These are phyloP conservation scores for Actinomucor elegans DNA, from an alignment of 371 early-diverging fungal genomes.

Conservation along the genomic window DNA sequence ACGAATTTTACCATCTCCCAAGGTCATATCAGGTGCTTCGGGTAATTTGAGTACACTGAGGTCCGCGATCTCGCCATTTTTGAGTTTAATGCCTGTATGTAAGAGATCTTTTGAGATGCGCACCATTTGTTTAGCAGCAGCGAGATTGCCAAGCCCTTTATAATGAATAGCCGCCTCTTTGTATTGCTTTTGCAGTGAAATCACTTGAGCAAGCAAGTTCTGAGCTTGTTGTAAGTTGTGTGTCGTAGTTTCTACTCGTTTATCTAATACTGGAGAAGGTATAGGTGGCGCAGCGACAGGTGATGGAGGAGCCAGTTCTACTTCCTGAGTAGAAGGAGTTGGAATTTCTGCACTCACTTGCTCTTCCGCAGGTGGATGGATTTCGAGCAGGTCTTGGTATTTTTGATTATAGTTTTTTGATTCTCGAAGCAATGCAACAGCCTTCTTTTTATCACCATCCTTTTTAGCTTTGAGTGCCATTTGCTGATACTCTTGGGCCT, in stretches of 20 bases:
- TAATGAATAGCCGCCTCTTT: constrained; percentile 61
- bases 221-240: constrained; percentile 5
- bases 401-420: constrained; percentile 33
- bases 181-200: constrained; percentile 56
- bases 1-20: constrained; percentile 41
- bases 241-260: background rate
- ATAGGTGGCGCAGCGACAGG: background rate
- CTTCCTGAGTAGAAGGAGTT: background rate
- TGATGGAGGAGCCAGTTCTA: background rate
- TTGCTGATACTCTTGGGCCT: constrained; percentile 34
- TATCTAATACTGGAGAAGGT: background rate
- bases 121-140: constrained; percentile 60
- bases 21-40: constrained; percentile 36
- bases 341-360: background rate
- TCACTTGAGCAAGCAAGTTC: constrained; percentile 27
- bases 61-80: constrained; percentile 32
- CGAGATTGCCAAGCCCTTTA: constrained; percentile 53
- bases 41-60: constrained; percentile 6
- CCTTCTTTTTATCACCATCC: constrained; percentile 43
- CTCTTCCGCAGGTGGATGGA: background rate
- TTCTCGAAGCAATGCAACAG: constrained; percentile 36
- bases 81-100: constrained; percentile 32
- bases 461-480: constrained; percentile 42
- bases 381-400: constrained; percentile 14
- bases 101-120: constrained; percentile 43